A percentile compares a stretch with the other conserved stretches of the same genome.
These are phyloP conservation scores for Penicillium janthinellum DNA, from an alignment of 2,329 filamentous ascomycete species.

Conservation along the genomic window DNA sequence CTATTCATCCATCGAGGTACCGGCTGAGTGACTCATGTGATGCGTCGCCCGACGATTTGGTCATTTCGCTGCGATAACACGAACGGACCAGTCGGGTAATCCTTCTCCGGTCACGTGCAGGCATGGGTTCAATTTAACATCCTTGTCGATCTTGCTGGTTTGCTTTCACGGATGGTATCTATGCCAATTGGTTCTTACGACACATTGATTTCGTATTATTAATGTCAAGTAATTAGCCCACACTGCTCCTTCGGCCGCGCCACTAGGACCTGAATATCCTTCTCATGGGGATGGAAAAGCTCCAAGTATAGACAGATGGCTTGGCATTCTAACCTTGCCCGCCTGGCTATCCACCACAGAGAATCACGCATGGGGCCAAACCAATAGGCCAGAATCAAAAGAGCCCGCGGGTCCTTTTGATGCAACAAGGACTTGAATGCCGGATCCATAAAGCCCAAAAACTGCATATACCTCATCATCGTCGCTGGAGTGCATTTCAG, in stretches of 20 bases:
- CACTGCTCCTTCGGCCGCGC: slow-evolving; percentile 2
- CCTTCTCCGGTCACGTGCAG: slow-evolving; percentile 20
- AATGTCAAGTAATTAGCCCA: background rate
- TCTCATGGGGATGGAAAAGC: slow-evolving; percentile 10
- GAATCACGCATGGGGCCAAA: slow-evolving; percentile 52
- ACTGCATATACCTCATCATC: slow-evolving; percentile 10
- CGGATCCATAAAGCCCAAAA: slow-evolving; percentile 12
- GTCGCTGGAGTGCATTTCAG: background rate
- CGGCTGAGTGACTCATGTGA: background rate
- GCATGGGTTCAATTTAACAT: no score
- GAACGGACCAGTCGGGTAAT: slow-evolving; percentile 8
- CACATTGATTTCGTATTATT: background rate
- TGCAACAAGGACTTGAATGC: slow-evolving; percentile 50
- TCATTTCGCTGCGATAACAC: background rate
- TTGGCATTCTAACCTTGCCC: slow-evolving; percentile 53
- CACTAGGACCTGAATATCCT: slow-evolving; percentile 13
- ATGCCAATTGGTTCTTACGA: background rate
- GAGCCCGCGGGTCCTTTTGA: slow-evolving; percentile 54
- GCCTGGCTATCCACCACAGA: slow-evolving; percentile 54
- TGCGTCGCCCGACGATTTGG: background rate
- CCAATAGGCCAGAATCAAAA: slow-evolving; percentile 61
- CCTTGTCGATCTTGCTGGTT: background rate
- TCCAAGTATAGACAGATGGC: slow-evolving; percentile 52
- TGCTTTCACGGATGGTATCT: background rate
- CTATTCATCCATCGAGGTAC: background rate